Evolutionary conservation across 768 basidiomycete species (phyloP), one percentile per base, ranked within the genome.

Genomic region (Fibroporia radiculosa): DNA sequence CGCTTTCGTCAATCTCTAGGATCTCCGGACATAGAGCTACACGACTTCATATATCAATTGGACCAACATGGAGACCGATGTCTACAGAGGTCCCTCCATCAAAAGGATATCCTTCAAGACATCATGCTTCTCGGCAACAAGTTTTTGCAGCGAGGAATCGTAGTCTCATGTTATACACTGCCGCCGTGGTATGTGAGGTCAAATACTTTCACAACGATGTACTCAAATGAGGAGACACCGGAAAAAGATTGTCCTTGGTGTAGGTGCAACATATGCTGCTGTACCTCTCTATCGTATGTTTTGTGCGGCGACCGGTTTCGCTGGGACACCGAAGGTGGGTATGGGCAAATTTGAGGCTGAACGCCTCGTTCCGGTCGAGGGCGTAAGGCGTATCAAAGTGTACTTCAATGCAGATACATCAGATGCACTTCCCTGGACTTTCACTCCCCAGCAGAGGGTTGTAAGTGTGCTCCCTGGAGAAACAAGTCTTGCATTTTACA

Each of bases 271-370:
- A n/a, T 99, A 99, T 61, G 96, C 96, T 10, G 89, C 95, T 28
- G 95, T 98, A 1, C 96, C 96, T 0, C 72, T 97, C 13, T 99
- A 99, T 64, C 84, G 96, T 49, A 93, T 95, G 66, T 99, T 99
- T 69, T 99, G 96, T 63, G 85, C 92, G 6, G 90, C 93, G 12
- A 99, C 96, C 3, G 96, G 96, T 7, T 99, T 95, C 58, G 90
- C 85, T 18, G 96, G 96, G 3, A 93, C 91, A 20, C 96, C 96
- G 12, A 81, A 88, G 28, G 88, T 93, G 39, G 81, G 87, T 23
- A 82, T 78, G n/a, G 88, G 82, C 29, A 78, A 82, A 27, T 93
- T 90, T 52, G 82, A 84, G 42, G 76, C 93, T 0, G 87, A 89
- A 43, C 80, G 93, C 20, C 78, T 98, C 4, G 81, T 89, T 3